A percentile compares a stretch with the other conserved stretches of the same genome.
These are phyloP conservation scores for Paramyrothecium roridum DNA, from an alignment of 2,329 filamentous ascomycete species.

Conservation along the genomic window DNA sequence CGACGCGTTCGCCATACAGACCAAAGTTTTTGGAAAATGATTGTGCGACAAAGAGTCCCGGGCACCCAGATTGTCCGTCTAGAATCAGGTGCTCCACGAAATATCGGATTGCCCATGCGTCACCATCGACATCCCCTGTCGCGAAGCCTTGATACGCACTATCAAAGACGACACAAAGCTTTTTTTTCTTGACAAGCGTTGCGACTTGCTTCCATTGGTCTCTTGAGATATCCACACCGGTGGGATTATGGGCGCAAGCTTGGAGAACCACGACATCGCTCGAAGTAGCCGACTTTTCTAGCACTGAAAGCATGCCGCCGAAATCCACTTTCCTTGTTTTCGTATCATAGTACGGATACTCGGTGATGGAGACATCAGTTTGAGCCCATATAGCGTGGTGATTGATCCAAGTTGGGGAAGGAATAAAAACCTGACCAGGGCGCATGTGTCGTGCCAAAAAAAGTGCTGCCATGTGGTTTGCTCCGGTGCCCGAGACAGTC, in stretches of 20 bases:
- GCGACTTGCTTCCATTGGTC: constrained; percentile 30
- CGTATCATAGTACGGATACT: constrained; percentile 29
- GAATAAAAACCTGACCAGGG: constrained; percentile 25
- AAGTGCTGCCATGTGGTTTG: constrained; percentile 24
- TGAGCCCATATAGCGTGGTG: constrained; percentile 25
- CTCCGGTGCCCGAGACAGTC: constrained; percentile 31
- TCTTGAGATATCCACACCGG: constrained; percentile 27
- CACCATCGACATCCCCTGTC: constrained; percentile 25
- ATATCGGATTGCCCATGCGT: constrained; percentile 29
- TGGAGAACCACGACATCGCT: constrained; percentile 33
- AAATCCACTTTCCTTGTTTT: constrained; percentile 23
- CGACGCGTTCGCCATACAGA: constrained; percentile 31
- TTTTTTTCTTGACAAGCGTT: constrained; percentile 19
- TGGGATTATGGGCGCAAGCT: constrained; percentile 35
- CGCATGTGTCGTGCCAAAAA: constrained; percentile 16
- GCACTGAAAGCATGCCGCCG: constrained; percentile 17
- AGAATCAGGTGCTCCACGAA: constrained; percentile 12
- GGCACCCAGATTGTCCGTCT: no score
- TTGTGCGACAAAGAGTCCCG: constrained; percentile 21
- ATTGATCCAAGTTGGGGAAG: constrained; percentile 45
- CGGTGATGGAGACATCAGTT: no score
- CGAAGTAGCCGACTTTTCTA: constrained; percentile 16
- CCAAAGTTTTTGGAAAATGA: constrained; percentile 35
- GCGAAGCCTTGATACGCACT: constrained; percentile 35
- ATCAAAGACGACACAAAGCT: constrained; percentile 32